Evolutionary conservation across 208 protist species (phyloP).

Genomic region (Trichomonas vaginalis): DNA sequence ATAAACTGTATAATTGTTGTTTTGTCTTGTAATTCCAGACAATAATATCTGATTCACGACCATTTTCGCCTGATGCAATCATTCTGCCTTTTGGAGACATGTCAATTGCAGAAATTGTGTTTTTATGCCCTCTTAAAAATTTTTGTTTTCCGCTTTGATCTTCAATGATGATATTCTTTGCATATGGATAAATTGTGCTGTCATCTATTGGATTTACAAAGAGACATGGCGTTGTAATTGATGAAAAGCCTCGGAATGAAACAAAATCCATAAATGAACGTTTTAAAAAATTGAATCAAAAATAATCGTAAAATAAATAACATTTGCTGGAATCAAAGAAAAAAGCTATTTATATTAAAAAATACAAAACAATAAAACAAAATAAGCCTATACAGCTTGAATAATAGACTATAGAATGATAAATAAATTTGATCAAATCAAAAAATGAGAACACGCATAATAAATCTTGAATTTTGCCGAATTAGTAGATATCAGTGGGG

Average conservation of each 20-base stretch:
- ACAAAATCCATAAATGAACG: background rate
- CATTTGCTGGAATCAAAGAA: too few species aligned
- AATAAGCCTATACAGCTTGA: too few species aligned
- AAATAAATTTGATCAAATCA: too few species aligned
- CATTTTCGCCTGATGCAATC: slow-evolving; percentile 25
- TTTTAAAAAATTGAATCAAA: too few species aligned
- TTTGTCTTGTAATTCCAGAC: slow-evolving; percentile 15
- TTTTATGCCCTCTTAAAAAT: background rate
- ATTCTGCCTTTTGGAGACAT: background rate
- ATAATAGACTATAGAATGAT: too few species aligned
- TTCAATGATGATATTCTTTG: background rate
- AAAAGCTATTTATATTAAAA: too few species aligned
- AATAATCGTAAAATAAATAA: too few species aligned
- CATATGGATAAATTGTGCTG: background rate
- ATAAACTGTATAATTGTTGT: slow-evolving; percentile 16
- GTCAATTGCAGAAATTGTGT: background rate
- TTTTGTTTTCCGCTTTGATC: background rate
- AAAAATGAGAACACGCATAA: too few species aligned
- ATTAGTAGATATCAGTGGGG: too few species aligned
- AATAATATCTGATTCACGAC: slow-evolving; percentile 25
- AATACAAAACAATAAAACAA: too few species aligned
- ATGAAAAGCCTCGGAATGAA: background rate
- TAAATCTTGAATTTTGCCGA: too few species aligned
- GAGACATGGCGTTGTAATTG: background rate
- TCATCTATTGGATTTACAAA: background rate